Evolutionary conservation across 495 filamentous ascomycete species (phyloP), one percentile per base, ranked within the genome.

Genomic region (Letharia columbiana): DNA sequence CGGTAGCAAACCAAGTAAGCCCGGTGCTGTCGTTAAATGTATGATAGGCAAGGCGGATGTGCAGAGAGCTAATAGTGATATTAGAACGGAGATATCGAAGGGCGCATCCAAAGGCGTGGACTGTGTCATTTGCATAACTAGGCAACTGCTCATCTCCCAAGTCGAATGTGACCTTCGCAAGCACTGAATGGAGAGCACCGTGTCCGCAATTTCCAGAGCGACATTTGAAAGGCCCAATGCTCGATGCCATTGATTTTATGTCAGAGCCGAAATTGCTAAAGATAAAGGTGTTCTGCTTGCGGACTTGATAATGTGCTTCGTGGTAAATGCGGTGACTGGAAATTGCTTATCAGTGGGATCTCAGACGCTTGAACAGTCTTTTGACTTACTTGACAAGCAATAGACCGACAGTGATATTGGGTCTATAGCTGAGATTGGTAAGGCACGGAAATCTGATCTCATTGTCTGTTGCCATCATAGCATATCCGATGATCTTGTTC

Each of bases 261-360:
- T 47, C 62, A 17, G 52, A 58, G 28, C 61, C 66, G 17, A 60
- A 57, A 23, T 59, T 20, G 15, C 9, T 11, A 23, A 68, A 58
- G 52, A 59, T 18, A 23, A 68, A 60, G 6, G 33, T 60, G 54
- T 68, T 68, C 28, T 39, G 35, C 5, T 42, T 50, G 47, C 33
- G 63, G 3, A 68, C 41, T 11, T 52, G 39, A 4, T 42, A 15
- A 33, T 52, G 61, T 1, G 66, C 61, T 54, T 54, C 47, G n/a
- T 64, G 66, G n/a, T 64, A 68, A 35, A 68, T 47, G 23, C 56
- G 52, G 10, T 47, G 61, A n/a, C 65, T 66, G 56, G 4, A 47
- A 58, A 17, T 31, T 37, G 37, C 33, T 23, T 18, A n/a, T 66
- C 20, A 66, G 28, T 37, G 10, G 13, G 7, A 23, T 33, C 13